Evolutionary conservation across 108 stramenopile species (phyloP).

Genomic region (Conticribra guillardii): DNA sequence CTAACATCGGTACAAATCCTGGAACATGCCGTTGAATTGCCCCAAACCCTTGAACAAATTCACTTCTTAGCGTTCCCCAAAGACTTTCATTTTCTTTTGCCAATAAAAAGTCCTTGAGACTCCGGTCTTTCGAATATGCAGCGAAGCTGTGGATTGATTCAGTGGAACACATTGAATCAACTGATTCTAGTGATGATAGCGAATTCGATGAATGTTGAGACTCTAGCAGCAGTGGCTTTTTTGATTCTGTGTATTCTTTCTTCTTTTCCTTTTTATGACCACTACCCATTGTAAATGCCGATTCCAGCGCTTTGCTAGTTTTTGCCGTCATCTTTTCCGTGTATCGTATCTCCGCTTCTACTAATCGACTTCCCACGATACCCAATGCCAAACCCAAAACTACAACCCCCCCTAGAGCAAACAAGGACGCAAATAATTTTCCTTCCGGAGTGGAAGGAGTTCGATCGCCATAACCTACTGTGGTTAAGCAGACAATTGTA

Average conservation of each 20-base stretch:
- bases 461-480: conserved; percentile 43
- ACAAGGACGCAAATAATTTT: conserved; percentile 66
- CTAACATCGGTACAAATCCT: conserved; percentile 18
- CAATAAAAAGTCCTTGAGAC: background rate
- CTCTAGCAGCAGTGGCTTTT: background rate
- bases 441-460: conserved; percentile 42
- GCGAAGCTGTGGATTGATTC: too few relatives aligned
- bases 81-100: background rate
- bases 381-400: conserved; percentile 63
- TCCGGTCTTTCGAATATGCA: background rate
- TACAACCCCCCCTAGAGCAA: conserved; percentile 67
- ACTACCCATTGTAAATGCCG: conserved; percentile 7
- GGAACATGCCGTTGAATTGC: conserved; percentile 15
- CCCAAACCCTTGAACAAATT: background rate
- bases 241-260: too few relatives aligned
- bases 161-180: background rate
- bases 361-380: conserved; percentile 51
- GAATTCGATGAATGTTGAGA: background rate
- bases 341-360: conserved; percentile 53
- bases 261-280: background rate
- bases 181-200: background rate
- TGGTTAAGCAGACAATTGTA: conserved; percentile 50
- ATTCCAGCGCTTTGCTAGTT: conserved; percentile 16
- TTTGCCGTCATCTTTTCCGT: conserved; percentile 30
- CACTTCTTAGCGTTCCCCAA: background rate